A percentile compares a stretch with the other conserved stretches of the same genome.
Evolutionary conservation across 495 filamentous ascomycete genomes (phyloP).

Genomic region (Talaromyces thailandensis): DNA sequence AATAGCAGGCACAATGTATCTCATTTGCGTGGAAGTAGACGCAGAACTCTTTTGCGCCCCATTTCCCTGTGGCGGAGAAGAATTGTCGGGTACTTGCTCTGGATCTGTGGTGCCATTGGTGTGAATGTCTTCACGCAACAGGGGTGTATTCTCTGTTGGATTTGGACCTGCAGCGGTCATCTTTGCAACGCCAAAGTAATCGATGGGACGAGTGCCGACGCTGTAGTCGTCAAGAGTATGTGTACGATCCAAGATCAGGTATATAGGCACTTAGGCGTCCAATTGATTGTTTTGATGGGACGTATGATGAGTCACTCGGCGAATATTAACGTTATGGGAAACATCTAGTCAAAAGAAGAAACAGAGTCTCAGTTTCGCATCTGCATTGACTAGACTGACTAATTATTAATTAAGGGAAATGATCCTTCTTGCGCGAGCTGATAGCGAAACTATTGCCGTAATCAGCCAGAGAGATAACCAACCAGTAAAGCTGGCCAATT

Average conservation of each 20-base stretch:
- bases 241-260: not conserved
- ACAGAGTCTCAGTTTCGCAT: not conserved
- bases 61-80: constrained; percentile 12
- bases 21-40: constrained; percentile 16
- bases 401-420: not conserved
- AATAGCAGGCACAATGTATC: constrained; percentile 40
- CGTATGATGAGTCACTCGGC: not conserved
- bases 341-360: not conserved
- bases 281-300: not conserved
- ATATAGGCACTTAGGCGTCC: not conserved
- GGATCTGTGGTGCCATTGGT: constrained; percentile 6
- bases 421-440: not conserved
- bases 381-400: not conserved
- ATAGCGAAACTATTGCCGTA: not conserved
- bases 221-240: not conserved
- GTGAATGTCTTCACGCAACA: constrained; percentile 24
- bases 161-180: constrained; percentile 19
- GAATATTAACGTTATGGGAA: not conserved
- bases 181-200: not conserved
- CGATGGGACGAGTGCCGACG: not conserved
- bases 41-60: constrained; percentile 16
- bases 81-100: not conserved
- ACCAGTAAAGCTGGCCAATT: not conserved
- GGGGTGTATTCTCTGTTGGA: constrained; percentile 32
- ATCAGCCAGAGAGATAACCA: not conserved